Evolutionary conservation across 208 protist genomes (phyloP).

Genomic region (Phytomonas sp.): DNA sequence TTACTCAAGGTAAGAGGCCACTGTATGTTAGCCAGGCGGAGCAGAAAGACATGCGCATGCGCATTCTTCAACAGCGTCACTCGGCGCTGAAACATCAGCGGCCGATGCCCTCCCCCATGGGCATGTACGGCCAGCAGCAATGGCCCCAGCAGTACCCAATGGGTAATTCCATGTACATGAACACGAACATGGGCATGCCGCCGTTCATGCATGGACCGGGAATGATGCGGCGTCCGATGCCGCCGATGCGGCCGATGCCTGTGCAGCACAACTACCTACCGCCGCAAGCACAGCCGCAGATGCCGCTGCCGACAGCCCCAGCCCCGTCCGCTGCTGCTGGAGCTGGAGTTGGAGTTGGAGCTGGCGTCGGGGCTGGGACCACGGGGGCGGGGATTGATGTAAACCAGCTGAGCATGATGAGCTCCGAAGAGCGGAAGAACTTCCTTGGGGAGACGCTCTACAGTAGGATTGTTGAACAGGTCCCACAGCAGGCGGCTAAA

Average conservation of each 20-base stretch:
- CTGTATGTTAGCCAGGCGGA: constrained; percentile 93
- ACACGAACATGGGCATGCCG: constrained; percentile 18
- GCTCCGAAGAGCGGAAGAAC: constrained; percentile 65
- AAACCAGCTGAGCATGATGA: constrained; percentile 39
- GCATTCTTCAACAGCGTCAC: constrained; percentile 79
- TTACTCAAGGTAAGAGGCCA: constrained; percentile 76
- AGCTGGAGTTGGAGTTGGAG: background rate
- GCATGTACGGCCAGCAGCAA: constrained; percentile 19
- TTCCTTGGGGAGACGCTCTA: constrained; percentile 65
- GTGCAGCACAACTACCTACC: constrained; percentile 21
- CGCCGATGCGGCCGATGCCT: too few relatives aligned
- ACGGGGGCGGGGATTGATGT: constrained; percentile 16
- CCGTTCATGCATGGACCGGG: constrained; percentile 21
- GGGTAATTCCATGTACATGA: constrained; percentile 14
- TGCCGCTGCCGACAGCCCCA: background rate
- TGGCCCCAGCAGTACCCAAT: constrained; percentile 23
- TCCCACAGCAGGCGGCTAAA: constrained; percentile 46
- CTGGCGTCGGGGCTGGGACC: constrained; percentile 5
- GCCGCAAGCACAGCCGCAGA: constrained; percentile 10
- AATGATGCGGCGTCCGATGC: constrained; percentile 25
- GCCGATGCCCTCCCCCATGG: constrained; percentile 23
- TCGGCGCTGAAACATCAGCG: constrained; percentile 21
- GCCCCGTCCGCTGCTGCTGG: background rate
- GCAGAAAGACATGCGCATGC: constrained; percentile 87
- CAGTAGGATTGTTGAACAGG: constrained; percentile 30